Base-by-base conservation (phyloP, 2,329 filamentous ascomycete species). In the Venturia oleaginea region DNA sequence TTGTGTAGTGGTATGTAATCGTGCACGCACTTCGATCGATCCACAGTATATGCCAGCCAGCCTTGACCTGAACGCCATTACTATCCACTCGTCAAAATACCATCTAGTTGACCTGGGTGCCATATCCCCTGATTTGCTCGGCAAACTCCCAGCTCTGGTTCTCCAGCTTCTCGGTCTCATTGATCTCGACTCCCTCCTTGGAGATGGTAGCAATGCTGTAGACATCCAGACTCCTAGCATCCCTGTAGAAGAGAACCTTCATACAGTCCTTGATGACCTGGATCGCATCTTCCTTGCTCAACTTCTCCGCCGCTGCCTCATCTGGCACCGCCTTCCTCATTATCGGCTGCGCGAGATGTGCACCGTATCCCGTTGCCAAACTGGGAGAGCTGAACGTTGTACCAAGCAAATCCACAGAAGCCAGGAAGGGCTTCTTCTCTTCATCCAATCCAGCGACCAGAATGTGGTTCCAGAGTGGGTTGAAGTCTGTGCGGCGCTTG, bases 121-220 rank as follows among this genome's bases (percentile, higher is more conserved):
- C 94, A 75, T 99, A 99, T 55, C 94, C 94, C 77, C 86, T 89
- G 76, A 99, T 97, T 71, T 88, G 84, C 75, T 97, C 93, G 30
- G 94, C 94, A 80, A 99, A 99, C 62, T 90, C 92, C 94, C 93
- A 97, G 84, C 92, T 97, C 84, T 97, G 93, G 71, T 87, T 84
- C 83, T 97, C 92, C 69, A 99, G 82, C 83, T 92, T 87, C 81
- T 96, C 90, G 71, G 89, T 80, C 77, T 95, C 86, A 76, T 87
- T 88, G 69, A 97, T 75, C 64, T 95, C 89, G 66, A 97, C 86
- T n/a, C 75, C 91, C 60, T 91, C 90, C 78, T 91, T 89, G 64
- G 90, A 94, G 65, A 99, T 83, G 64, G 97, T 83, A 24, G 93
- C 93, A 74, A 97, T 87, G 68, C 90, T 94, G 81, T 97, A 99